Conservation (phyloP, 805 yeast species). For the Lipomyces lipofer region DNA sequence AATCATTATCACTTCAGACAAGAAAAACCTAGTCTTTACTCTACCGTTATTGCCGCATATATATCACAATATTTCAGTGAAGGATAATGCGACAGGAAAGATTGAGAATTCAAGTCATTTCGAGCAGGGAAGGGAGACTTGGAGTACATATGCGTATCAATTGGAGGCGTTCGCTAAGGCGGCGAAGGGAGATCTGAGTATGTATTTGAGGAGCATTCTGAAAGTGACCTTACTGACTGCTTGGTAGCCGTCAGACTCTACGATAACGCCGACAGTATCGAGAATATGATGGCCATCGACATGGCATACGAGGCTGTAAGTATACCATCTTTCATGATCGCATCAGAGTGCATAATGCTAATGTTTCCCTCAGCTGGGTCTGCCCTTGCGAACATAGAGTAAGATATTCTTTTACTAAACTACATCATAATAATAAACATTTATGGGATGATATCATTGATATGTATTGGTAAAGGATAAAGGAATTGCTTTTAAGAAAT, state of each 20-base stretch:
- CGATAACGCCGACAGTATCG: slow-evolving; percentile 17
- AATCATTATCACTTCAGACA: slow-evolving; percentile 18
- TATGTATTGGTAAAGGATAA: too few relatives aligned
- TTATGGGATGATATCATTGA: too few relatives aligned
- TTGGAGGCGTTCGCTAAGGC: slow-evolving; percentile 21
- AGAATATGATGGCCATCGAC: slow-evolving; percentile 24
- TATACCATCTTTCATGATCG: too few relatives aligned
- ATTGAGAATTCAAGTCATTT: neutral
- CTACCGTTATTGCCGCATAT: slow-evolving; percentile 18
- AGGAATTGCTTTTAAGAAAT: too few relatives aligned
- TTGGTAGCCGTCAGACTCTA: slow-evolving; percentile 1
- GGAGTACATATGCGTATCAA: slow-evolving; percentile 28
- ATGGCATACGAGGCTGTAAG: slow-evolving; percentile 30
- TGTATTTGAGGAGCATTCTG: too few relatives aligned
- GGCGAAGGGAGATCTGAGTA: slow-evolving; percentile 10
- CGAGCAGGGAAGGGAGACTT: slow-evolving; percentile 18
- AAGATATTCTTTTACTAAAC: too few relatives aligned
- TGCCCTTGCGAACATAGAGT: too few relatives aligned
- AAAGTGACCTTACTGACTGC: too few relatives aligned
- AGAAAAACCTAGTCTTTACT: slow-evolving; percentile 14
- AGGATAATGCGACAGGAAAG: slow-evolving; percentile 18
- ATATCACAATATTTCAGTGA: slow-evolving; percentile 20
- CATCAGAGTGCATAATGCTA: too few relatives aligned
- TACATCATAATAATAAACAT: too few relatives aligned
- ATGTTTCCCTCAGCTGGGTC: too few relatives aligned